Evolutionary conservation across 306 rosid species (phyloP).

Genomic region (Echinosophora koreensis): DNA sequence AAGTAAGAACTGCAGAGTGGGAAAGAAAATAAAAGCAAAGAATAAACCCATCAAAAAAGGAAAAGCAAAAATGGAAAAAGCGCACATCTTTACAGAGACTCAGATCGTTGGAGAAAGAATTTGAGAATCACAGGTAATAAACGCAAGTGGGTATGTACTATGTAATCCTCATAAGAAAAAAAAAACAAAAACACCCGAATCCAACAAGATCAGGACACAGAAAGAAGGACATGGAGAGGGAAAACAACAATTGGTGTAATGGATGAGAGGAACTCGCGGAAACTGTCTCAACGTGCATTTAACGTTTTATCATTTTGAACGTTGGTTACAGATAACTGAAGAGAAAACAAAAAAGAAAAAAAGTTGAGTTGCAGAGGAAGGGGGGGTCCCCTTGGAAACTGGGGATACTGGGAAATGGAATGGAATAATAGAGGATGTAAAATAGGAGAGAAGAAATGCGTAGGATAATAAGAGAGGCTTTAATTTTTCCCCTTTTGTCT

Average conservation of each 20-base stretch:
- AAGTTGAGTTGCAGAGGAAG: slow-evolving; percentile 48
- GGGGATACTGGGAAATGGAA: slow-evolving; percentile 57
- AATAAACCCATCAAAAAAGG: slow-evolving; percentile 57
- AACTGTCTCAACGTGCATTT: slow-evolving; percentile 62
- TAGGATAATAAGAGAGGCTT: slow-evolving; percentile 57
- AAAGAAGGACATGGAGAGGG: slow-evolving; percentile 55
- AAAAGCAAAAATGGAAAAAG: slow-evolving; percentile 48
- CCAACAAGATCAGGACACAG: slow-evolving; percentile 66
- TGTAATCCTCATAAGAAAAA: slow-evolving; percentile 44
- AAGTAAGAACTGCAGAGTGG: slow-evolving; percentile 65
- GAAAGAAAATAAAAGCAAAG: slow-evolving; percentile 58
- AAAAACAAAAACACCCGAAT: slow-evolving; percentile 38
- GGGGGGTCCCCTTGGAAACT: slow-evolving; percentile 63
- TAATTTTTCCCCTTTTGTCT: slow-evolving; percentile 61
- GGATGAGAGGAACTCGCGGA: slow-evolving; percentile 62
- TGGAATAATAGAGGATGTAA: slow-evolving; percentile 49
- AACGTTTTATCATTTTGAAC: slow-evolving; percentile 55
- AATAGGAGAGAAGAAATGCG: slow-evolving; percentile 58
- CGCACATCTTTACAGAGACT: slow-evolving; percentile 75
- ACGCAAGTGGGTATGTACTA: slow-evolving; percentile 57
- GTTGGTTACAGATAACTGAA: slow-evolving; percentile 51
- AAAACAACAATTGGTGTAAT: slow-evolving; percentile 59
- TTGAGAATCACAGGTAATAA: slow-evolving; percentile 50
- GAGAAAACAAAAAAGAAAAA: slow-evolving; percentile 1
- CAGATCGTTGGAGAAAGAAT: slow-evolving; percentile 65